A percentile compares a stretch with the other conserved stretches of the same genome.
Conservation (phyloP, 768 basidiomycete genomes). For the Leccinum incarnatum region DNA sequence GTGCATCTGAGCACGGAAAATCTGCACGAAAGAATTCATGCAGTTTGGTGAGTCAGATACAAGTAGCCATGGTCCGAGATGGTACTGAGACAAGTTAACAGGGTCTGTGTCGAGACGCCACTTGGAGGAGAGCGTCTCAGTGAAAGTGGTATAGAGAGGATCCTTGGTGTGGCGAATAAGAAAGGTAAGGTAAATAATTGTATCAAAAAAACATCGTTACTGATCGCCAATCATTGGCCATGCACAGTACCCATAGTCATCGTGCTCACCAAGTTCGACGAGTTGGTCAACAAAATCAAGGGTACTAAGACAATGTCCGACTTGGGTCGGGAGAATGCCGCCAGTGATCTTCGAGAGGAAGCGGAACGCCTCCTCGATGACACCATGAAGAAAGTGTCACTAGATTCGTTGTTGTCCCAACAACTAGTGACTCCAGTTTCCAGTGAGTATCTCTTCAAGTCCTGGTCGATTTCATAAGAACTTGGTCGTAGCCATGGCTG, state of each 20-base stretch:
- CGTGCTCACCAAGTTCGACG: constrained; percentile 7
- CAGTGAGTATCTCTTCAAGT: background rate
- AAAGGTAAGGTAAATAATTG: background rate
- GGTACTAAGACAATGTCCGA: too few species aligned
- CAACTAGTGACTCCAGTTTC: constrained; percentile 3
- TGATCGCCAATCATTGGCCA: background rate
- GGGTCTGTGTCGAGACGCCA: constrained; percentile 8
- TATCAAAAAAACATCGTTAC: background rate
- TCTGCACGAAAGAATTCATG: background rate
- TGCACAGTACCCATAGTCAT: constrained; percentile 5
- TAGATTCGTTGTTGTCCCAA: constrained; percentile 4
- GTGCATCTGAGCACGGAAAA: background rate
- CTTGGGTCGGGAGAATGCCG: background rate
- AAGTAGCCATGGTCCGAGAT: background rate
- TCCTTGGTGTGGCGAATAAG: constrained; percentile 5
- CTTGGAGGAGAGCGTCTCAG: constrained; percentile 5
- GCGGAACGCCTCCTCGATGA: background rate
- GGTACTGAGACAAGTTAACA: background rate
- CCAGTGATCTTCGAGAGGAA: background rate
- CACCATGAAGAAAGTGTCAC: background rate
- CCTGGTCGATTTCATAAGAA: background rate
- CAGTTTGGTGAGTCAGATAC: background rate
- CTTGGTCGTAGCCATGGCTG: background rate
- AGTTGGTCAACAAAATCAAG: background rate
- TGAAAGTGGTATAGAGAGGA: constrained; percentile 9